These are phyloP conservation scores for Aspergillus novofumigatus DNA, from an alignment of 2,329 filamentous ascomycete genomes.

Conservation along the genomic window DNA sequence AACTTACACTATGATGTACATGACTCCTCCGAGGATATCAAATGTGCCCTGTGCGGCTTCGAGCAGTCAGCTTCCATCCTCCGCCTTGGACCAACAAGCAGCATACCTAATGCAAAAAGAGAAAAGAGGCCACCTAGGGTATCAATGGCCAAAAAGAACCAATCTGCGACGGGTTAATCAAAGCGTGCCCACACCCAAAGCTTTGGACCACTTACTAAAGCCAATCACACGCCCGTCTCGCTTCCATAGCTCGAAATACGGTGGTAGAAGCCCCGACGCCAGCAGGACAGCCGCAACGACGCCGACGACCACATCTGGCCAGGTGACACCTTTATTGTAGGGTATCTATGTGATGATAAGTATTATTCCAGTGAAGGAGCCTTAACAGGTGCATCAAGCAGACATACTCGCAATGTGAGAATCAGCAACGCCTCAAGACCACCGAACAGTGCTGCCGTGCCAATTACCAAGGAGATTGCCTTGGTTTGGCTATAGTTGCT, in stretches of 20 bases:
- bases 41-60: constrained; percentile 58
- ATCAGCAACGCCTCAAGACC: constrained; percentile 55
- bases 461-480: constrained; percentile 40
- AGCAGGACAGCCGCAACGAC: constrained; percentile 56
- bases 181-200: not conserved
- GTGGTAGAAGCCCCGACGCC: constrained; percentile 54
- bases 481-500: constrained; percentile 44
- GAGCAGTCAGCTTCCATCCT: constrained; percentile 11
- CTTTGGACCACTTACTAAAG: constrained; percentile 44
- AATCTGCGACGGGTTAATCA: constrained; percentile 33
- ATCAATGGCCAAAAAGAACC: constrained; percentile 58
- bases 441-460: constrained; percentile 44
- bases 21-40: constrained; percentile 56
- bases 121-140: constrained; percentile 61
- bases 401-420: constrained; percentile 50
- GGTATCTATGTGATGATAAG: constrained; percentile 41
- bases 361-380: not conserved
- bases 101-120: constrained; percentile 56
- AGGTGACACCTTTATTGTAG: constrained; percentile 51
- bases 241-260: constrained; percentile 61
- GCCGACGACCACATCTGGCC: constrained; percentile 55
- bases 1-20: constrained; percentile 58
- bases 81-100: not conserved
- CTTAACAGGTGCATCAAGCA: not conserved
- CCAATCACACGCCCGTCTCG: constrained; percentile 58